Conservation (phyloP, 2,329 filamentous ascomycete species). For the Xylaria sp. region DNA sequence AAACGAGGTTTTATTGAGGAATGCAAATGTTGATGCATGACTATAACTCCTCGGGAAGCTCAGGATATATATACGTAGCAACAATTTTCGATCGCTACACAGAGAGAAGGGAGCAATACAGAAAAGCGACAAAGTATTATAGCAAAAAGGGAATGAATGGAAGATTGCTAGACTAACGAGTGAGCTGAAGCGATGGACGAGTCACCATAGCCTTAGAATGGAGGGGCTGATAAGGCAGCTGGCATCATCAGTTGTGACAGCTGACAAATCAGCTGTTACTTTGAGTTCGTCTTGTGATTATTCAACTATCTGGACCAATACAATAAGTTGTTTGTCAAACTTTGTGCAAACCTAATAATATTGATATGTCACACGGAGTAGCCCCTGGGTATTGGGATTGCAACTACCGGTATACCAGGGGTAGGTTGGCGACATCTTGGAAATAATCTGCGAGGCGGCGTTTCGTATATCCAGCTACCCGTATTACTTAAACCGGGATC, state of each 20-base stretch:
- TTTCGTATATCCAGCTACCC: too few relatives aligned
- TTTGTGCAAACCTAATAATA: too few relatives aligned
- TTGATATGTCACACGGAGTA: too few relatives aligned
- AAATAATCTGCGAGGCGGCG: too few relatives aligned
- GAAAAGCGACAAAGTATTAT: constrained; percentile 8
- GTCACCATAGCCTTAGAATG: neutral
- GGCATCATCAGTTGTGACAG: neutral
- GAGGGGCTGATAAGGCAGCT: constrained; percentile 11
- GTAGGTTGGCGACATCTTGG: too few relatives aligned
- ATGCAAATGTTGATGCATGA: constrained; percentile 29
- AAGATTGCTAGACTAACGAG: neutral
- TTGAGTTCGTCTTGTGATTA: too few relatives aligned
- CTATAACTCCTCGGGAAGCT: constrained; percentile 11
- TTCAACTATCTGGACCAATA: too few relatives aligned
- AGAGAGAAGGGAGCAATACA: neutral
- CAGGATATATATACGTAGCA: neutral
- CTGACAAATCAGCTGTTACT: neutral
- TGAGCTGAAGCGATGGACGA: neutral
- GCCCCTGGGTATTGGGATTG: too few relatives aligned
- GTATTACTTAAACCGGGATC: too few relatives aligned
- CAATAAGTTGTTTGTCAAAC: too few relatives aligned
- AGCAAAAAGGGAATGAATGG: constrained; percentile 7
- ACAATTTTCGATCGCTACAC: constrained; percentile 4
- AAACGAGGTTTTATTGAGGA: constrained; percentile 16
- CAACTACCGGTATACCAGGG: too few relatives aligned